These are phyloP conservation scores for Penicillium herquei DNA, from an alignment of 495 filamentous ascomycete genomes.

Conservation along the genomic window DNA sequence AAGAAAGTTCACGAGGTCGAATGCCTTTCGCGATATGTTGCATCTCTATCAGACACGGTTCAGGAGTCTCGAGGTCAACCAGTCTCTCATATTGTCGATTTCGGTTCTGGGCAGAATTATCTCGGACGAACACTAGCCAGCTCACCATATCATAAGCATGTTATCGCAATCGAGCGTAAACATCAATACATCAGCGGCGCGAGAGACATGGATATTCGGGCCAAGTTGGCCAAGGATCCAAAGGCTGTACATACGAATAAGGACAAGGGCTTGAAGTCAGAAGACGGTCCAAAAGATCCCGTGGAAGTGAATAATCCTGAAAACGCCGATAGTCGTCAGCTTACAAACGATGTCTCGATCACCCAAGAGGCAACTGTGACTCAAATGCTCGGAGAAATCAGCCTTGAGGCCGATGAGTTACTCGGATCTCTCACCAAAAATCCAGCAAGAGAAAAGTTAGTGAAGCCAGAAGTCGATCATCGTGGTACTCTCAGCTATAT, in stretches of 20 bases:
- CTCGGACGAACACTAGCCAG: constrained; percentile 84
- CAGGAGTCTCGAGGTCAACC: constrained; percentile 46
- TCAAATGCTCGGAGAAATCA: constrained; percentile 41
- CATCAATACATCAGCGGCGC: constrained; percentile 82
- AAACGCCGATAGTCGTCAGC: background rate
- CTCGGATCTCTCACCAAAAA: constrained; percentile 3
- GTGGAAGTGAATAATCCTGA: constrained; percentile 3
- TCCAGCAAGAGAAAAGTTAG: background rate
- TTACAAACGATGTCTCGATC: background rate
- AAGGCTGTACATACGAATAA: constrained; percentile 55
- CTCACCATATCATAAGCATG: constrained; percentile 77
- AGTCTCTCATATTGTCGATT: constrained; percentile 90
- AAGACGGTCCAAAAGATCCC: constrained; percentile 21
- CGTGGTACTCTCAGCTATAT: constrained; percentile 49
- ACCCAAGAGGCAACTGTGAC: constrained; percentile 28
- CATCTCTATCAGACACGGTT: constrained; percentile 52
- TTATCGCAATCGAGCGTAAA: constrained; percentile 88
- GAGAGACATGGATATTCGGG: constrained; percentile 66
- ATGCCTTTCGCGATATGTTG: constrained; percentile 62
- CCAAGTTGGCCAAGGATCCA: constrained; percentile 65
- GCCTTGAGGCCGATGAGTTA: constrained; percentile 33
- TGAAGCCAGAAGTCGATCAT: constrained; percentile 14
- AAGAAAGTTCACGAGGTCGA: constrained; percentile 94
- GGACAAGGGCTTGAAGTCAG: constrained; percentile 21
- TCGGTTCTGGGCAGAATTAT: constrained; percentile 95